Evolutionary conservation across 805 yeast genomes (phyloP).

Genomic region (Nakazawaea wyomingensis): DNA sequence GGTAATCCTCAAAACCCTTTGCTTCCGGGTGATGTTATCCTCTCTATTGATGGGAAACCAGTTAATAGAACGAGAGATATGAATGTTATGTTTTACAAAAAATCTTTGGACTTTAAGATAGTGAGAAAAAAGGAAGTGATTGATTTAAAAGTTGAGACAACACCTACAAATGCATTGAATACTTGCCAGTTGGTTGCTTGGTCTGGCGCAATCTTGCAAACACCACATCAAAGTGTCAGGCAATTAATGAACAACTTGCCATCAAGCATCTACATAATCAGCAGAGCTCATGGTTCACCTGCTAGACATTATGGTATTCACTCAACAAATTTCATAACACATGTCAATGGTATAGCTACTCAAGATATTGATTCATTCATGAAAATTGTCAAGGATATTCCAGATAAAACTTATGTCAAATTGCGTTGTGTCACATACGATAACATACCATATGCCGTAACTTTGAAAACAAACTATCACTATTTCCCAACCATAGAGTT

Average conservation of each 20-base stretch:
- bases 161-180: constrained; percentile 47
- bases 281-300: constrained; percentile 77
- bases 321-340: constrained; percentile 82
- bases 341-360: constrained; percentile 74
- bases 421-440: constrained; percentile 80
- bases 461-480: constrained; percentile 82
- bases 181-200: constrained; percentile 70
- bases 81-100: constrained; percentile 40
- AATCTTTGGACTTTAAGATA: constrained; percentile 49
- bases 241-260: constrained; percentile 77
- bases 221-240: constrained; percentile 90
- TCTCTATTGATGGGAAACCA: constrained; percentile 61
- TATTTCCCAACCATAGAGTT: constrained; percentile 75
- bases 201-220: constrained; percentile 80
- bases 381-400: constrained; percentile 58
- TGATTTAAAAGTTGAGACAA: constrained; percentile 59
- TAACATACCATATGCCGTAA: constrained; percentile 79
- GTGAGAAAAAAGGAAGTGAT: constrained; percentile 67
- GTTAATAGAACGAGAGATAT: constrained; percentile 67
- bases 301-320: constrained; percentile 77
- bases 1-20: constrained; percentile 23
- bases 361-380: constrained; percentile 66
- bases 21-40: constrained; percentile 68
- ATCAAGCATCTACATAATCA: constrained; percentile 77
- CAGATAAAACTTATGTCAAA: constrained; percentile 78